Base-by-base conservation (phyloP, 2,329 filamentous ascomycete genomes). In the Malbranchea cinnamomea region DNA sequence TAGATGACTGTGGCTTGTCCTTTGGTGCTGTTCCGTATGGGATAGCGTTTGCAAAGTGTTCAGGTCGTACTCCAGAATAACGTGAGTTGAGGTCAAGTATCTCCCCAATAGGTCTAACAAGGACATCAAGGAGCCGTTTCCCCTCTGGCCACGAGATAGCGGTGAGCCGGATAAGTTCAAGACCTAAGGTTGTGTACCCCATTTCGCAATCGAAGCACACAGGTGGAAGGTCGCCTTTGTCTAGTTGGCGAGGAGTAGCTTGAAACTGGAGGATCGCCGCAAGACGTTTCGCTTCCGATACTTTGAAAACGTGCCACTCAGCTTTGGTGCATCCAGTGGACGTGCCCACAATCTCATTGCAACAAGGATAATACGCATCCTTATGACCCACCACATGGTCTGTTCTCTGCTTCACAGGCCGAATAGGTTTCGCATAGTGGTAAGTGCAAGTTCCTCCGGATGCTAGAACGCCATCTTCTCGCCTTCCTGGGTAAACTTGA, bases 121-220 rank as follows among this genome's bases (percentile, higher is more conserved):
- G 67, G 0, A 93, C 67, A 47, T 98, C 89, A 4, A 95, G 59
- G 0, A 98, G 54, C 30, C 68, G 66, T 30, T 74, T 68, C 12
- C 81, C 79, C 6, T 66, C 61, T 0, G 87, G 87, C 85, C 89
- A 98, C 6, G 77, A 73, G 3, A 87, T 77, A 4, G 81, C 85
- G 0, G 89, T 95, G 3, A 98, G 56, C 6, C 89, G 81, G 33
- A 95, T 76, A 11, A 98, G 67, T 52, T 98, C 89, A 40, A 95
- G 60, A 0, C 91, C 89, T 28, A 78, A 56, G 1, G 81, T 80
- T 0, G 91, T 98, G 48, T 92, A 95, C 4, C 81, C 82, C 89
- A 98, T 98, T 50, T 98, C 89, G 46, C 89, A 95, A 51, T 98
- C 89, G 45, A 98, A 87, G 39, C 74, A 78, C 7, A 95, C 73